Evolutionary conservation across 257 asterid genomes (phyloP), one percentile per base, ranked within the genome.

Genomic region (Salvia splendens): DNA sequence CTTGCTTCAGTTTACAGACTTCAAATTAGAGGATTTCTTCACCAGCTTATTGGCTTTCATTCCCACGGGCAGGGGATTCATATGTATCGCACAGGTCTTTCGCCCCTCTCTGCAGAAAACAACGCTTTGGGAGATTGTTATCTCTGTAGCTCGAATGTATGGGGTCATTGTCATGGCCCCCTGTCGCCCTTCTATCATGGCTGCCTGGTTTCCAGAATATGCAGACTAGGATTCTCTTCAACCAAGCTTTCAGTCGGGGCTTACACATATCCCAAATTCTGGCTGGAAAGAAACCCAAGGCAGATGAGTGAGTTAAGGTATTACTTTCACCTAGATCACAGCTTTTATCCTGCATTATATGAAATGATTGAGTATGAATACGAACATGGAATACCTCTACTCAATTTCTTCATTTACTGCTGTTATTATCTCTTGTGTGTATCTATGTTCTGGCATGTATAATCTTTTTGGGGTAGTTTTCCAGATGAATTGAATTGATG

Each of bases 141-240:
- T 93, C n/a, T 79, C 96, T 65, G 79, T 88, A 64, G 89, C 97
- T 70, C 94, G 99, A 17, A 35, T 85, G 76, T 93, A 93, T 52
- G 99, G 97, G 57, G 93, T 90, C 54, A 79, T 90, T 75, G 95
- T 93, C 75, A 82, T 93, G 97, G 77, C 61, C 65, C 99, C 99
- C 1, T n/a, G 84, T 90, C 33, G 97, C 95, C 51, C 81, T 90
- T 61, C 80, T 93, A 38, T 93, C 99, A 55, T 93, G 99, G 99
- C 75, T 90, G 78, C 97, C 99, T 55, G 99, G 97, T 10, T 93
- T 90, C 83, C 99, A 93, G 72, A 86, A 95, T 62, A 93, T 90
- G 99, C 99, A 93, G 86, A 93, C 99, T 15, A 86, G 96, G 91
- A 91, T 93, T 75, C 86, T 93, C 42, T 90, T 93, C 84, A 93